Conservation (phyloP, 1,284 basidiomycete species). For the Sanghuangporus baumii region DNA sequence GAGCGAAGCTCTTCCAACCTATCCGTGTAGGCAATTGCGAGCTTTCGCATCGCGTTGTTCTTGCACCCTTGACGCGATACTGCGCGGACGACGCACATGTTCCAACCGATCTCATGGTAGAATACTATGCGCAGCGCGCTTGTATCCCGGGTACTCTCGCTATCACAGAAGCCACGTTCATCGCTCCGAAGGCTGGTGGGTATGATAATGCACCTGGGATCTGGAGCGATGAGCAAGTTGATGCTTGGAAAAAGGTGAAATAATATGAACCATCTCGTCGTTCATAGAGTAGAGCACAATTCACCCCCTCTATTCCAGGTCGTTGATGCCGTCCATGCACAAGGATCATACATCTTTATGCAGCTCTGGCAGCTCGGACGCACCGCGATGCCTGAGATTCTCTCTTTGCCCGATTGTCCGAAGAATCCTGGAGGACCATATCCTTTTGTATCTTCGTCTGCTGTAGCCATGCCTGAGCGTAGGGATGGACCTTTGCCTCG, state of each 20-base stretch:
- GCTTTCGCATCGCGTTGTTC: slow-evolving; percentile 25
- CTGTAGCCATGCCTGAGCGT: slow-evolving; percentile 32
- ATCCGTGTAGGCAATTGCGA: slow-evolving; percentile 26
- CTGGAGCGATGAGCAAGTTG: slow-evolving; percentile 25
- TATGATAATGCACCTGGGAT: slow-evolving; percentile 23
- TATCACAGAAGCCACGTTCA: slow-evolving; percentile 29
- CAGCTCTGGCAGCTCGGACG: slow-evolving; percentile 50
- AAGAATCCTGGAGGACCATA: slow-evolving; percentile 22
- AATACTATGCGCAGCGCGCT: slow-evolving; percentile 29
- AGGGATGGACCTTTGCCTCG: slow-evolving; percentile 20
- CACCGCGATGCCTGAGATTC: slow-evolving; percentile 28
- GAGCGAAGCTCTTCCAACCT: slow-evolving; percentile 25
- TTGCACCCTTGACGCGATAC: slow-evolving; percentile 31
- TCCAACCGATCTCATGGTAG: slow-evolving; percentile 20
- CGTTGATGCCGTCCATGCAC: slow-evolving; percentile 36
- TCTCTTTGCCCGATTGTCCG: slow-evolving; percentile 26
- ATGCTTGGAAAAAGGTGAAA: slow-evolving; percentile 27
- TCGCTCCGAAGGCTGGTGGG: slow-evolving; percentile 20
- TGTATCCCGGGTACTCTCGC: slow-evolving; percentile 25
- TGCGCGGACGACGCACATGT: slow-evolving; percentile 23
- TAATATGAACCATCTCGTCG: not conserved
- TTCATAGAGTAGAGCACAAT: not conserved
- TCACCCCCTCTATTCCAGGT: slow-evolving; percentile 15
- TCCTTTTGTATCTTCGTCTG: slow-evolving; percentile 34
- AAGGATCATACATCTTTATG: slow-evolving; percentile 38